Percentiles rank a stretch among this genome's conserved stretches.
Conservation (phyloP, 495 filamentous ascomycete species). For the Emericellopsis terricola region DNA sequence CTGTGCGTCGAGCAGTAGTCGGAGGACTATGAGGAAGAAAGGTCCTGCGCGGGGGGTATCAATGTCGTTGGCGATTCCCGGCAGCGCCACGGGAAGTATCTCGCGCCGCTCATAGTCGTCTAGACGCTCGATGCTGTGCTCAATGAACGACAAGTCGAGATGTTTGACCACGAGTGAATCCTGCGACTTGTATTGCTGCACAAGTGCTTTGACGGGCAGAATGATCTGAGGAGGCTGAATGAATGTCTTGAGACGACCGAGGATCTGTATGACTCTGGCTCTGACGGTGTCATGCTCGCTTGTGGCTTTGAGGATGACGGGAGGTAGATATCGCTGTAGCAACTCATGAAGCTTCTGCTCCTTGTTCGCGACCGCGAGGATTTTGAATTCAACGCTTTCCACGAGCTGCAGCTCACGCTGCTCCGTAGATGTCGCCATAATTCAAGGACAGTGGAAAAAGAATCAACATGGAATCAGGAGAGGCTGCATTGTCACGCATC, state of each 20-base stretch:
- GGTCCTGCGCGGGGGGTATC: constrained; percentile 44
- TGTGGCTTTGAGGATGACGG: constrained; percentile 66
- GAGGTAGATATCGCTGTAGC: constrained; percentile 60
- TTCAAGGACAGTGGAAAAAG: too few relatives aligned
- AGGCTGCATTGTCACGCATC: too few relatives aligned
- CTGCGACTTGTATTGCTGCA: constrained; percentile 78
- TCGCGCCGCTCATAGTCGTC: constrained; percentile 26
- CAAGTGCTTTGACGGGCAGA: constrained; percentile 62
- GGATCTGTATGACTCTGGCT: constrained; percentile 41
- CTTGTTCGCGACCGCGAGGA: constrained; percentile 63
- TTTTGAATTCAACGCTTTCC: constrained; percentile 77
- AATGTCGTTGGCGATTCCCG: constrained; percentile 51
- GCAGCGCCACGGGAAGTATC: constrained; percentile 52
- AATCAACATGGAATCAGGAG: too few relatives aligned
- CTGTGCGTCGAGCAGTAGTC: constrained; percentile 49
- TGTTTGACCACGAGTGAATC: constrained; percentile 57
- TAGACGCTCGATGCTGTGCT: constrained; percentile 66
- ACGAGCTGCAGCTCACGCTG: constrained; percentile 68
- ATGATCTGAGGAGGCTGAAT: constrained; percentile 28
- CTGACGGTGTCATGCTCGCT: constrained; percentile 68
- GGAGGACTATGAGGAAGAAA: constrained; percentile 72
- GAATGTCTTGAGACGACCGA: not conserved
- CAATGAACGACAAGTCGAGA: constrained; percentile 78
- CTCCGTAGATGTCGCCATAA: too few relatives aligned
- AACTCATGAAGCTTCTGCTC: constrained; percentile 63